A percentile compares a stretch with the other conserved stretches of the same genome.
These are phyloP conservation scores for Populus tremula DNA, from an alignment of 345 rosid species.

Conservation along the genomic window DNA sequence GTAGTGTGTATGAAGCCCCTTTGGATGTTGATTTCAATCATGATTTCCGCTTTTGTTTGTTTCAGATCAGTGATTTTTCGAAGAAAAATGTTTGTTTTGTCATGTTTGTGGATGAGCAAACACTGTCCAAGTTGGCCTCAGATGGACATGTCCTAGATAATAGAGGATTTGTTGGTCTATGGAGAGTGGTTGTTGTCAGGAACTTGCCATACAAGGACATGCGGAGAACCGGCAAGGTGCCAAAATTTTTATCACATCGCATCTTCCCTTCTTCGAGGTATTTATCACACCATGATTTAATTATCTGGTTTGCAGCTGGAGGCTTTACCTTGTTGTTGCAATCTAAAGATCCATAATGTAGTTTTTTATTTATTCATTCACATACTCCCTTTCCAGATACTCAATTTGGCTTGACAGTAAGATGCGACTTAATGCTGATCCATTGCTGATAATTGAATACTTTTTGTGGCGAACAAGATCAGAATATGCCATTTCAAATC, in stretches of 20 bases:
- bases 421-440: conserved; percentile 81
- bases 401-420: conserved; percentile 97
- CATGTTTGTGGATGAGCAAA: conserved; percentile 89
- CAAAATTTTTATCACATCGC: conserved; percentile 83
- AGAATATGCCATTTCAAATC: conserved; percentile 94
- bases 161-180: conserved; percentile 69
- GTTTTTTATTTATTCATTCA: conserved; percentile 5
- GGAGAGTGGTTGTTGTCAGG: conserved; percentile 76
- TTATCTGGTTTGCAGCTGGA: conserved; percentile 18
- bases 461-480: conserved; percentile 78
- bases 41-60: conserved; percentile 20
- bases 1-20: background rate
- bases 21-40: background rate
- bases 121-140: conserved; percentile 58
- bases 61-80: conserved; percentile 84
- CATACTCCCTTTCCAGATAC: conserved; percentile 48
- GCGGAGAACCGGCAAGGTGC: conserved; percentile 92
- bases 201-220: conserved; percentile 75
- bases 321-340: conserved; percentile 8
- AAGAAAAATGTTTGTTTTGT: conserved; percentile 79
- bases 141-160: conserved; percentile 78
- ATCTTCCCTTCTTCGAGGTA: conserved; percentile 94
- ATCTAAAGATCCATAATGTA: conserved; percentile 9
- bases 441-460: conserved; percentile 72
- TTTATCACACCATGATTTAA: conserved; percentile 18